Conservation (phyloP, 345 rosid species). For the Salix dunnii region DNA sequence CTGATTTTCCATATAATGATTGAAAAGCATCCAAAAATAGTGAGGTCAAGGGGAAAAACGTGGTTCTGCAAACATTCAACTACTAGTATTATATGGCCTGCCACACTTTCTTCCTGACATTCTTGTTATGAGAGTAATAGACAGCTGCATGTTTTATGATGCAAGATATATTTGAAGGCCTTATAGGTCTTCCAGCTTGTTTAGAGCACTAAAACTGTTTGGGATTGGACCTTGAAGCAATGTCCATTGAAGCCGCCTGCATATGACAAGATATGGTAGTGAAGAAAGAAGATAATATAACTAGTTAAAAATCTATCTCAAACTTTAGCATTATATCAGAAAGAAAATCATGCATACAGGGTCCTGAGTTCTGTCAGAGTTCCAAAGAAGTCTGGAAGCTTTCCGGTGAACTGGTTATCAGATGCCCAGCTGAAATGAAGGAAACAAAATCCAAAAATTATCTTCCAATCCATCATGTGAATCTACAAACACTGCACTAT, state of each 20-base stretch:
- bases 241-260: constrained; percentile 50
- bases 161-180: constrained; percentile 10
- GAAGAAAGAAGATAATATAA: not conserved
- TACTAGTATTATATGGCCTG: not conserved
- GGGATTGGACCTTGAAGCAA: constrained; percentile 59
- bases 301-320: not conserved
- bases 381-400: constrained; percentile 47
- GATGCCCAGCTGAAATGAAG: constrained; percentile 53
- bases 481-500: not conserved
- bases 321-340: not conserved
- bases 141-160: not conserved
- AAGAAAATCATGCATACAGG: constrained; percentile 35
- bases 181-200: constrained; percentile 48
- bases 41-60: not conserved
- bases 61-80: not conserved
- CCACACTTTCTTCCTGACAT: not conserved
- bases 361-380: constrained; percentile 38
- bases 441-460: not conserved
- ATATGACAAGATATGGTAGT: constrained; percentile 1
- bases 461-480: not conserved
- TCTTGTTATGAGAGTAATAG: not conserved
- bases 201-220: constrained; percentile 36
- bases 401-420: constrained; percentile 50
- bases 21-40: not conserved
- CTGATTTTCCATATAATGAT: not conserved